Percentiles rank a stretch among this genome's conserved stretches.
Conservation (phyloP, 2,329 filamentous ascomycete species). For the Tolypocladium paradoxum region DNA sequence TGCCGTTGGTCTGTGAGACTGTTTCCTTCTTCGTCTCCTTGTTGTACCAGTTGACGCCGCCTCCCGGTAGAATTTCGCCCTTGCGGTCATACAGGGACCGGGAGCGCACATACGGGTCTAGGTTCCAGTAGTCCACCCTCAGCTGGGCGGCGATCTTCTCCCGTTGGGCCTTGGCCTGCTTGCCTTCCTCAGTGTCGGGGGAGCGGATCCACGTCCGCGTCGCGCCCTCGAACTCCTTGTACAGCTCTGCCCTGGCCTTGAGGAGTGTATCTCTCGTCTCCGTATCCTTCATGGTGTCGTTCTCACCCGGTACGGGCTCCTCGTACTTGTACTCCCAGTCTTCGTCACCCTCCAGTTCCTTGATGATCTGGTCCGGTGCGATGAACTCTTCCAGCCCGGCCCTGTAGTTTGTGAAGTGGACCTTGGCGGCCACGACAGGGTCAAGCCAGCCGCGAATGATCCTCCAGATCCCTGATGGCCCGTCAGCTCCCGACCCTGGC, state of each 20-base stretch:
- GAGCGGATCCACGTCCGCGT: constrained; percentile 64
- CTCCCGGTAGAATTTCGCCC: constrained; percentile 58
- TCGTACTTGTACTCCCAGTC: constrained; percentile 75
- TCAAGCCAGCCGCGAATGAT: constrained; percentile 95
- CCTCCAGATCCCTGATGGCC: constrained; percentile 68
- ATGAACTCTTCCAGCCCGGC: constrained; percentile 74
- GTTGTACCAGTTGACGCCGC: constrained; percentile 61
- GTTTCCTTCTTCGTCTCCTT: constrained; percentile 8
- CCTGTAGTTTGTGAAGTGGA: constrained; percentile 79
- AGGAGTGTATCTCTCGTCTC: constrained; percentile 53
- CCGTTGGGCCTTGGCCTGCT: constrained; percentile 44
- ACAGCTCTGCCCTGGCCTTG: constrained; percentile 51
- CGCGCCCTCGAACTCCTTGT: constrained; percentile 60
- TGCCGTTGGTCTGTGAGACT: constrained; percentile 7
- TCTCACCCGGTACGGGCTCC: constrained; percentile 68
- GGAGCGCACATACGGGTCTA: constrained; percentile 81
- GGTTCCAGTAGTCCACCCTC: constrained; percentile 69
- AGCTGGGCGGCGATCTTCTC: constrained; percentile 52
- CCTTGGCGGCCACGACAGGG: constrained; percentile 87
- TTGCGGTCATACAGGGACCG: constrained; percentile 75
- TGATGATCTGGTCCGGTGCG: constrained; percentile 56
- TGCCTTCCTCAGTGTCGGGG: constrained; percentile 29
- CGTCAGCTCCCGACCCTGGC: not conserved
- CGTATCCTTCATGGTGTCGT: constrained; percentile 59
- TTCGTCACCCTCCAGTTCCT: constrained; percentile 78